Base-by-base conservation (phyloP, 2,329 filamentous ascomycete genomes). In the Fusarium coffeatum region DNA sequence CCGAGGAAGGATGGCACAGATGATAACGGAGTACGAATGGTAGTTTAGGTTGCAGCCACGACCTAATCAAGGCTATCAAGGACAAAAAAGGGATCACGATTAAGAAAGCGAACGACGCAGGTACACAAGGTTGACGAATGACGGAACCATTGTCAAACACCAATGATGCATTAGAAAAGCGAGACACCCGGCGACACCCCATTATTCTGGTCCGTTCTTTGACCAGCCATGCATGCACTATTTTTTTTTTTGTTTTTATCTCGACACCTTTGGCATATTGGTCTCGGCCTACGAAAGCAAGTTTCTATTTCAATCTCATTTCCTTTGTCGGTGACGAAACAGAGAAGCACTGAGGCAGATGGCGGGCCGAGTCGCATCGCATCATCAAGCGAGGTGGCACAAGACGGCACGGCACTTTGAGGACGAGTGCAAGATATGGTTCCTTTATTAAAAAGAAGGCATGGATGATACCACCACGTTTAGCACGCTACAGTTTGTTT, bases 381-480 rank as follows among this genome's bases (percentile, higher is more conserved):
- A 34, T 46, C 45, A 51, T 46, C 37, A 30, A 55, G 25, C 37
- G 62, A 30, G 28, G 25, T 28, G 55, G 18, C 23, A 20, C 46
- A 59, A 46, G 40, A 28, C 34, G 55, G 22, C 30, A 27, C 42
- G 54, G 47, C 45, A 37, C 34, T 46, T 30, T 27, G 49, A 46
- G 66, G 66, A 64, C 60, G 63, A 73, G 67, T 66, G 64, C 67
- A 72, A 72, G 64, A 75, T 72, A 74, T 74, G 70, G 66, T 68
- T 73, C 66, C 74, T 76, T 77, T 73, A 64, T 68, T 73, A 60
- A 68, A 70, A 71, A 76, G 68, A 78, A 67, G 64, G 62, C 74
- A 80, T 78, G 79, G 79, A 81, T 80, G 80, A 81, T 81, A 81
- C 80, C 80, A 81, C 77, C 78, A 77, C 79, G 77, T 77, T 80